Evolutionary conservation across 495 filamentous ascomycete genomes (phyloP).

Genomic region (Neurospora sp.): DNA sequence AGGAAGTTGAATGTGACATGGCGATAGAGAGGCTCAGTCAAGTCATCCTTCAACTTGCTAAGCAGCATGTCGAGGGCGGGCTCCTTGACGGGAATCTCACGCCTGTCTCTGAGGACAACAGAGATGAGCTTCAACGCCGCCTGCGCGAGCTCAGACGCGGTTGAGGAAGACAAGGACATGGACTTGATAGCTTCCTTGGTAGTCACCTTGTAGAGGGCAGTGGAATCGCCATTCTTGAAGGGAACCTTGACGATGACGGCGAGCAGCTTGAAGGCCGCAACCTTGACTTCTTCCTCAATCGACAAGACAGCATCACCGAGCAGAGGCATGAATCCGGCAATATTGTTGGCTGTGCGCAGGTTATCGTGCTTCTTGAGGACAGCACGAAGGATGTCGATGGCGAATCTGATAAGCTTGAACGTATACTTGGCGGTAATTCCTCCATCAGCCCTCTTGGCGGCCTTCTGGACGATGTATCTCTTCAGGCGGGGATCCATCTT

Average conservation of each 20-base stretch:
- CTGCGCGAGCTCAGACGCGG: conserved; percentile 70
- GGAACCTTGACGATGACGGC: conserved; percentile 79
- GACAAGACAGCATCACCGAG: conserved; percentile 77
- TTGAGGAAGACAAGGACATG: conserved; percentile 52
- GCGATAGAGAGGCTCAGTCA: conserved; percentile 84
- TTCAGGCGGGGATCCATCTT: conserved; percentile 51
- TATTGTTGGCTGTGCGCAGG: conserved; percentile 65
- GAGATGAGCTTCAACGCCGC: conserved; percentile 79
- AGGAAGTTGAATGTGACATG: conserved; percentile 92
- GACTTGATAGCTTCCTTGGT: conserved; percentile 71
- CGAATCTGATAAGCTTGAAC: conserved; percentile 77
- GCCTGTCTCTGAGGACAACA: conserved; percentile 73
- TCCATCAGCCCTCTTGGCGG: conserved; percentile 54
- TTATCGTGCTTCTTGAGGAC: conserved; percentile 71
- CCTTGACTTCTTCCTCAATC: conserved; percentile 80
- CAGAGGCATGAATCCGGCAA: conserved; percentile 77
- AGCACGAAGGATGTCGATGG: conserved; percentile 73
- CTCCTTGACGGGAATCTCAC: conserved; percentile 64
- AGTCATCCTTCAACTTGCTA: conserved; percentile 71
- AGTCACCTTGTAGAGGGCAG: conserved; percentile 69
- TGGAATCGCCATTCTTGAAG: conserved; percentile 59
- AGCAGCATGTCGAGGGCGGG: conserved; percentile 76
- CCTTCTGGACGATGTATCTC: conserved; percentile 69
- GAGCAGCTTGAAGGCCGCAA: conserved; percentile 73
- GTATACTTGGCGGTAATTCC: conserved; percentile 62